Base-by-base conservation (phyloP, 371 early-diverging fungal species). In the Circinella minor region DNA sequence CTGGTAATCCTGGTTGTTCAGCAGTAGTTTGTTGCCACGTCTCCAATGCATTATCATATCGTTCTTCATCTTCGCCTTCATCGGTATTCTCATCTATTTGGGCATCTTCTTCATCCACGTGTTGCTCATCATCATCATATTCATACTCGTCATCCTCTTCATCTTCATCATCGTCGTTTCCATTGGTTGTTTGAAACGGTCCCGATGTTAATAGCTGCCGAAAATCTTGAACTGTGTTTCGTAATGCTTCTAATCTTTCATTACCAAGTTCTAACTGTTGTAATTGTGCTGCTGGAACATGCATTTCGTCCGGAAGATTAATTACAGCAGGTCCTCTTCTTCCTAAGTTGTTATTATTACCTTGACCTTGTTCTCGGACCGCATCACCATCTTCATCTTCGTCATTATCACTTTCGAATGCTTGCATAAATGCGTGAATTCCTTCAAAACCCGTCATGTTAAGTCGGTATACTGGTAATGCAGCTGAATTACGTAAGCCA, bases 401-500 rank as follows among this genome's bases (percentile, higher is more conserved):
- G 20, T 67, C 72, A 46, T 73, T 63, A 46, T 54, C 60, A 36
- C 61, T 51, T n/a, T 64, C 70, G 4, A 37, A 49, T 59, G 47
- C 39, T 36, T 65, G 51, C 11, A 66, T 51, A 43, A 55, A 48
- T 37, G 51, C 70, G 6, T 36, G 20, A 20, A 64, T 18, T 43
- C 36, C 62, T 46, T 63, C 72, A 34, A 67, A 48, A 1, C 51
- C 69, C 13, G 65, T 11, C 18, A 74, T 38, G 63, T 74, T 66
- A 36, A 78, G 55, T 1, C 77, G 79, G 65, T 74, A 84, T 0
- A 77, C 59, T 0, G 81, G 82, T 36, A 62, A 46, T 18, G 36
- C 65, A 11, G 81, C 80, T 3, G 82, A 78, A 63, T 80, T 81
- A 27, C 74, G 66, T n/a, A 81, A 17, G 27, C 72, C 68, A 34